Conservation (phyloP, 2,329 filamentous ascomycete genomes). For the Fusarium mangiferae region DNA sequence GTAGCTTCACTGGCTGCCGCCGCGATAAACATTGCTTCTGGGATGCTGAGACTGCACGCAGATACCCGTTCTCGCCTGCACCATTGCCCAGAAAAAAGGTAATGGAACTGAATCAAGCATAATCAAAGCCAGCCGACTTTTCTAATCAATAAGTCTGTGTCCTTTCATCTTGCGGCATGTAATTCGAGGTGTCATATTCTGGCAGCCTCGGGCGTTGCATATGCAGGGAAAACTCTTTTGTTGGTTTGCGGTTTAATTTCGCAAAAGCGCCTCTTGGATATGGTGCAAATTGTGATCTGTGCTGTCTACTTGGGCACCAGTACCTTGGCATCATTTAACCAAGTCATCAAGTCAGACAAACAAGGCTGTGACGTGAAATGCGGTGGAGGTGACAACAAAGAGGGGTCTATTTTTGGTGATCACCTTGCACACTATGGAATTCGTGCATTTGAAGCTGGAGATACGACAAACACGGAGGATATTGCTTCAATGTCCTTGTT, state of each 20-base stretch:
- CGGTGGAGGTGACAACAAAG: background rate
- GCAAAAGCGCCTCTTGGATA: background rate
- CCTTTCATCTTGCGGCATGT: background rate
- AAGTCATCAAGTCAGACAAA: background rate
- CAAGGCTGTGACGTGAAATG: slow-evolving; percentile 18
- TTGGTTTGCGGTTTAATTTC: background rate
- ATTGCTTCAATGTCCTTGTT: background rate
- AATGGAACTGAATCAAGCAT: background rate
- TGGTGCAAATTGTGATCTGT: background rate
- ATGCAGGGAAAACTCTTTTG: background rate
- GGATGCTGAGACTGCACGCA: background rate
- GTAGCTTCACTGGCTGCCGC: background rate
- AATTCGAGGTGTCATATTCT: background rate
- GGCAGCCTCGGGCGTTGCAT: background rate
- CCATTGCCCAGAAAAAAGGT: background rate
- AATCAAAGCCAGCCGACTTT: background rate
- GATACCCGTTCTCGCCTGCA: background rate
- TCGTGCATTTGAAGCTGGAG: no score
- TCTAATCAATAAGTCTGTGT: background rate
- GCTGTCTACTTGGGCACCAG: background rate
- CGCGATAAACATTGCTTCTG: background rate
- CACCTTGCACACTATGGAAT: background rate
- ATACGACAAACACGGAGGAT: background rate
- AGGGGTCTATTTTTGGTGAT: background rate
- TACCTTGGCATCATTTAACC: background rate